These are phyloP conservation scores for Trichophyton benhamiae DNA, from an alignment of 2,329 filamentous ascomycete genomes.

Conservation along the genomic window DNA sequence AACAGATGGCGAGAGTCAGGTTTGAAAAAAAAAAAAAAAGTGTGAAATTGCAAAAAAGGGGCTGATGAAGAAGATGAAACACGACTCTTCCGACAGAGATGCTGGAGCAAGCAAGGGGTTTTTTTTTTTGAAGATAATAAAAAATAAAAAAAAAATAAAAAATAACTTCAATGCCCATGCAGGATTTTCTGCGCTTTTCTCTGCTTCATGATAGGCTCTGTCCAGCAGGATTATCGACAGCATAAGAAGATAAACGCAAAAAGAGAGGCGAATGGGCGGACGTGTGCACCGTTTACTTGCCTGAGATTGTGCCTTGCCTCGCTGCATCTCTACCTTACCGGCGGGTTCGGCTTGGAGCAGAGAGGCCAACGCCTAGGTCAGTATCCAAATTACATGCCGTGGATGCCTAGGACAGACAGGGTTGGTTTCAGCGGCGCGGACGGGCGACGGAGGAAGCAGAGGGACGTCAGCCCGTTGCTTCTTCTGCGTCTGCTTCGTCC, in stretches of 20 bases:
- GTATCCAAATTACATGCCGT: not conserved
- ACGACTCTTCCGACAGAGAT: constrained; percentile 2
- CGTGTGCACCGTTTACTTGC: not conserved
- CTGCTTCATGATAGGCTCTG: not conserved
- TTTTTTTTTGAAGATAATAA: not conserved
- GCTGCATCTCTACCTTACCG: constrained; percentile 2
- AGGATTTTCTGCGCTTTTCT: not conserved
- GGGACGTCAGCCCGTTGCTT: not conserved
- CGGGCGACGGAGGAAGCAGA: not conserved
- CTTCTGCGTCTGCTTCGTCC: no score
- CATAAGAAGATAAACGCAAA: not conserved
- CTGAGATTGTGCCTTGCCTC: constrained; percentile 1
- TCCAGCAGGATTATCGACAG: not conserved
- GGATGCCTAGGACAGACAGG: not conserved
- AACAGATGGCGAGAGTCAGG: no score
- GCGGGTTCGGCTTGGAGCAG: not conserved
- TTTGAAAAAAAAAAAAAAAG: not conserved
- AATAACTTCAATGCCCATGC: not conserved
- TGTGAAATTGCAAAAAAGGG: constrained; percentile 3
- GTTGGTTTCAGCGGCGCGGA: not conserved
- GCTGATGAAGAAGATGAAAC: not conserved
- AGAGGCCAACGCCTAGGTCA: not conserved
- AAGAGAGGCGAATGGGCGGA: not conserved
- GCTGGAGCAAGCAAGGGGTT: not conserved
- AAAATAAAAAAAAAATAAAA: not conserved